These are phyloP conservation scores for Xylariaceae sp. DNA, from an alignment of 2,329 filamentous ascomycete genomes.

Conservation along the genomic window DNA sequence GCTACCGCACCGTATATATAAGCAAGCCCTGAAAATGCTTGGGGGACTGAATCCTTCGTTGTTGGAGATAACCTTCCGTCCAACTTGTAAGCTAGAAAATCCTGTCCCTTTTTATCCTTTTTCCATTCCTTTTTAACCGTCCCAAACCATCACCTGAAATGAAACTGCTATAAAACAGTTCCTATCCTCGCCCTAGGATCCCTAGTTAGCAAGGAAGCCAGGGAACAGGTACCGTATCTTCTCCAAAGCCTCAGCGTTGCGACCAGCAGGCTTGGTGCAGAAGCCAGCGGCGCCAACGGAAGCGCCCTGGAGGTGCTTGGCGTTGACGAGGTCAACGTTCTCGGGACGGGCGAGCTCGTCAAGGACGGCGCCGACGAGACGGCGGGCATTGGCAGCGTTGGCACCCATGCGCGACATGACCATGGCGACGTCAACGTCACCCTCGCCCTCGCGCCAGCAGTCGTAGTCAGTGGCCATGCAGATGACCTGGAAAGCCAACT, in stretches of 20 bases:
- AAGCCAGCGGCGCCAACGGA: slow-evolving; percentile 71
- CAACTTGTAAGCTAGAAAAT: too few relatives aligned
- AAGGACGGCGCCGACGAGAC: slow-evolving; percentile 78
- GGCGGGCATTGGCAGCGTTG: slow-evolving; percentile 81
- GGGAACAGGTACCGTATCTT: slow-evolving; percentile 85
- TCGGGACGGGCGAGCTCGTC: slow-evolving; percentile 76
- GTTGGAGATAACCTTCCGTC: too few relatives aligned
- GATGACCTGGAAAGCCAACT: slow-evolving; percentile 96
- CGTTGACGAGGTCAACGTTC: slow-evolving; percentile 65
- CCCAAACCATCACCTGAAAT: neutral
- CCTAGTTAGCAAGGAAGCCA: slow-evolving; percentile 52
- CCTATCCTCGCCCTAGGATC: neutral
- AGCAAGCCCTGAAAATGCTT: too few relatives aligned
- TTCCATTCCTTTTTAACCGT: neutral
- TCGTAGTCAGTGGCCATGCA: slow-evolving; percentile 99
- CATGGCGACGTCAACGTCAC: slow-evolving; percentile 85
- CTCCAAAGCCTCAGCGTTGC: slow-evolving; percentile 68
- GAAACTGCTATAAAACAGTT: neutral
- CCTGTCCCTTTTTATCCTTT: neutral
- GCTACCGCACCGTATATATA: neutral
- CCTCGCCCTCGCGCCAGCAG: slow-evolving; percentile 75
- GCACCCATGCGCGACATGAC: slow-evolving; percentile 95
- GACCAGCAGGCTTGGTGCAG: slow-evolving; percentile 75
- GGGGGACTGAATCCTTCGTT: neutral
- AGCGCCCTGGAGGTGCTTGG: slow-evolving; percentile 73